A percentile compares a stretch with the other conserved stretches of the same genome.
Evolutionary conservation across 805 yeast species (phyloP).

Genomic region (Lachancea lanzarotensis): DNA sequence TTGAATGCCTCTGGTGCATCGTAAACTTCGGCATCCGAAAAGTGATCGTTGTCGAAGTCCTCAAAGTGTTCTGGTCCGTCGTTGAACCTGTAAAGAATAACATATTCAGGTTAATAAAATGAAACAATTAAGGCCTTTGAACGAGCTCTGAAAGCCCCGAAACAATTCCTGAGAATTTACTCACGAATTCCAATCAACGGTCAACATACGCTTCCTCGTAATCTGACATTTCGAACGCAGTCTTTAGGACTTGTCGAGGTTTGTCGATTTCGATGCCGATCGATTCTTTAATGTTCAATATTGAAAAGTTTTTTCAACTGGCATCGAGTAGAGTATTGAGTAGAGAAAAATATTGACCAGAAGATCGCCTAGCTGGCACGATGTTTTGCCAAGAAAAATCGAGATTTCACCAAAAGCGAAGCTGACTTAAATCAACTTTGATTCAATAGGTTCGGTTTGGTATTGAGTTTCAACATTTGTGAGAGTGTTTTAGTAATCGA

Average conservation of each 20-base stretch:
- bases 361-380: neutral
- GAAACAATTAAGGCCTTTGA: neutral
- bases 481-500: no score
- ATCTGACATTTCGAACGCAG: conserved; percentile 41
- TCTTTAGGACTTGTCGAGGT: neutral
- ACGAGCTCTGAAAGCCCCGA: neutral
- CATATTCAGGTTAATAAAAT: conserved; percentile 1
- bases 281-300: neutral
- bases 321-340: neutral
- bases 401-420: no score
- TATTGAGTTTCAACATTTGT: no score
- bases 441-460: no score
- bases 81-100: conserved; percentile 41
- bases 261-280: neutral
- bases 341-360: neutral
- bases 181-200: neutral
- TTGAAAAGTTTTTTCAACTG: conserved; percentile 1
- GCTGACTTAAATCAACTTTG: no score
- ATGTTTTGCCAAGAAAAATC: neutral
- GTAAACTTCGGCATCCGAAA: conserved; percentile 62
- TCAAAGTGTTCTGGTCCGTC: conserved; percentile 64
- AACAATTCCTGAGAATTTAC: neutral
- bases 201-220: conserved; percentile 43
- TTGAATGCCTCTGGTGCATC: conserved; percentile 32
- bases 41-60: conserved; percentile 81